These are phyloP conservation scores for Zymoseptoria ardabiliae DNA, from an alignment of 2,329 filamentous ascomycete species.

Conservation along the genomic window DNA sequence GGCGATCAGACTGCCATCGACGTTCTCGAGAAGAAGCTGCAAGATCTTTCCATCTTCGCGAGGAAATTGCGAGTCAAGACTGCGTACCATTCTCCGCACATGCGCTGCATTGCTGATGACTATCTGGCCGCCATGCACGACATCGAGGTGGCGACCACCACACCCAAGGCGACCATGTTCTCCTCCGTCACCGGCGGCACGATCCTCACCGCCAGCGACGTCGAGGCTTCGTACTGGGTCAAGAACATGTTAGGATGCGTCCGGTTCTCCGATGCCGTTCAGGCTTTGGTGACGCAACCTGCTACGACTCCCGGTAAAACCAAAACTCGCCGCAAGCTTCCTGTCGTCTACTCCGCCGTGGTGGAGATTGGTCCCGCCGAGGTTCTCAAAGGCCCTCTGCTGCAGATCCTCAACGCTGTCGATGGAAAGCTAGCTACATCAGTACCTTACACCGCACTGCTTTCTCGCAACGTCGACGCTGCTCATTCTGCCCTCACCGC, in stretches of 20 bases:
- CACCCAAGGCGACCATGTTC: conserved; percentile 1
- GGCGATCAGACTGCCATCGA: conserved; percentile 36
- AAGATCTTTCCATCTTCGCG: conserved; percentile 33
- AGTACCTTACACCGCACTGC: not conserved
- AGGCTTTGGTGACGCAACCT: not conserved
- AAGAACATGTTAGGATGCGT: conserved; percentile 3
- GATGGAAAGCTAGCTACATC: not conserved
- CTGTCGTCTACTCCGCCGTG: not conserved
- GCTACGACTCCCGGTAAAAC: not conserved
- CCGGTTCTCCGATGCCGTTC: conserved; percentile 3
- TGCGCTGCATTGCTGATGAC: conserved; percentile 7
- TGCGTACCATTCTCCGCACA: conserved; percentile 40
- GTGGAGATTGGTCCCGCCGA: conserved; percentile 10
- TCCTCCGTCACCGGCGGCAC: conserved; percentile 5
- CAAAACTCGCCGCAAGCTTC: not conserved
- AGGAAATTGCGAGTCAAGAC: conserved; percentile 35
- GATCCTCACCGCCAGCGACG: not conserved
- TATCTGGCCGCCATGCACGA: conserved; percentile 5
- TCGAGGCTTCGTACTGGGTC: conserved; percentile 2
- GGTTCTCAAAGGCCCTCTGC: conserved; percentile 9
- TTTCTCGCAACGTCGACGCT: not conserved
- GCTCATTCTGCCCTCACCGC: not conserved
- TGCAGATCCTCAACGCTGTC: conserved; percentile 4
- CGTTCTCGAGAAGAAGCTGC: conserved; percentile 26
- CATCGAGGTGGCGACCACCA: not conserved